Base-by-base conservation (phyloP, 2,329 filamentous ascomycete genomes). In the Trichoderma sp. region DNA sequence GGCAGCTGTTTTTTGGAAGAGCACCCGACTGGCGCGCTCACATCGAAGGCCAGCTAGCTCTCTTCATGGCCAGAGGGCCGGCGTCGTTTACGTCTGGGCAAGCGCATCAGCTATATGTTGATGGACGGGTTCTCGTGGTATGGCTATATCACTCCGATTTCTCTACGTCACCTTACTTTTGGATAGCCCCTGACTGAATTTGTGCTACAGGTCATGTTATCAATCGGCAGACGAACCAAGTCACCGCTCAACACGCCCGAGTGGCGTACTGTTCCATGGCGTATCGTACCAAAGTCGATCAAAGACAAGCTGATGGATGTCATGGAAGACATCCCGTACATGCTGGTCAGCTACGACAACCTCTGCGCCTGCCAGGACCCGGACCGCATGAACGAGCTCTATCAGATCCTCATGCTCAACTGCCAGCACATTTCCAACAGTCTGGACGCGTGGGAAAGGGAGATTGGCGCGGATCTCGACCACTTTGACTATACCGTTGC, bases 211-310 rank as follows among this genome's bases (percentile, higher is more conserved):
- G 66, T 67, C 43, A 68, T 67, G 63, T 28, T 68, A 6, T 48
- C 65, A 6, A 64, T 69, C 19, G 67, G 68, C 15, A 65, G 59
- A 28, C 65, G 68, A 17, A 66, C 64, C 39, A 69, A 71, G 28
- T 73, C 68, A 34, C 67, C 69, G 17, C 68, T 78, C 9, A 71
- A 72, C 56, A 70, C 67, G 2, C 71, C 68, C 0, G 72, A 72
- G 44, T 78, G 76, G 76, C 73, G 73, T 44, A 74, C 68, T 6
- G 60, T 75, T 19, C 75, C 75, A 0, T 78, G 74, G 75, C 66
- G 69, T 34, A 57, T 66, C 5, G 67, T 68, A 3, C 71, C 74
- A 0, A 77, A 75, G 41, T 68, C 73, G 7, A 59, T 69, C 14
- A 73, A 72, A 24, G 75, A 78, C 51, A 68, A 72, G 24, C 59